These are phyloP conservation scores for Medicago arabica DNA, from an alignment of 306 rosid species.

Conservation along the genomic window DNA sequence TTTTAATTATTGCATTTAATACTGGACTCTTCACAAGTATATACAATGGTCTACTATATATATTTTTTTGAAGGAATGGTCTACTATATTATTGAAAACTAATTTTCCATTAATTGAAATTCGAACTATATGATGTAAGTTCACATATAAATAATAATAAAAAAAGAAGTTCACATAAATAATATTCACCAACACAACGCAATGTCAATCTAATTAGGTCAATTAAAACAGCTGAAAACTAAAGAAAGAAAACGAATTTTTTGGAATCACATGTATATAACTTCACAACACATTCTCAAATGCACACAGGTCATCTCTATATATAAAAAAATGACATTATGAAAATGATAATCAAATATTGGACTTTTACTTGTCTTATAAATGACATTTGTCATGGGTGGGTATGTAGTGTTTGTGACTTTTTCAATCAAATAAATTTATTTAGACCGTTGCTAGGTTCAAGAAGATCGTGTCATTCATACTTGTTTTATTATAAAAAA, in stretches of 20 bases:
- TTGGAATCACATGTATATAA: background rate
- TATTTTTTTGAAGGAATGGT: no score
- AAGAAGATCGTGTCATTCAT: slow-evolving; percentile 22
- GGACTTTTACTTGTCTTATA: slow-evolving; percentile 10
- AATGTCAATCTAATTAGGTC: background rate
- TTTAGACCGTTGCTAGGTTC: slow-evolving; percentile 1
- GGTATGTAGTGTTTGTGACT: background rate
- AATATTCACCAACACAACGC: background rate
- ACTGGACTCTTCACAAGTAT: background rate
- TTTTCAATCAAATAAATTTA: background rate
- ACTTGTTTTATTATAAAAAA: background rate
- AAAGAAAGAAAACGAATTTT: background rate
- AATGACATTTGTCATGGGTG: slow-evolving; percentile 21
- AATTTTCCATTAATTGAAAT: background rate
- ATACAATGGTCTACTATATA: background rate
- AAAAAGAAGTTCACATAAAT: no score
- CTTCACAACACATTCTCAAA: background rate
- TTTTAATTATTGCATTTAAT: no score
- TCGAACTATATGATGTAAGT: background rate
- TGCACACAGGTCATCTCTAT: background rate
- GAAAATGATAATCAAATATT: background rate
- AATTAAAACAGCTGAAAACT: background rate
- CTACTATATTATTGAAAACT: background rate
- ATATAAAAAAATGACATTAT: background rate
- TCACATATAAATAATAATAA: no score